Evolutionary conservation across 208 protist species (phyloP).

Genomic region (Leishmania martiniquensis): DNA sequence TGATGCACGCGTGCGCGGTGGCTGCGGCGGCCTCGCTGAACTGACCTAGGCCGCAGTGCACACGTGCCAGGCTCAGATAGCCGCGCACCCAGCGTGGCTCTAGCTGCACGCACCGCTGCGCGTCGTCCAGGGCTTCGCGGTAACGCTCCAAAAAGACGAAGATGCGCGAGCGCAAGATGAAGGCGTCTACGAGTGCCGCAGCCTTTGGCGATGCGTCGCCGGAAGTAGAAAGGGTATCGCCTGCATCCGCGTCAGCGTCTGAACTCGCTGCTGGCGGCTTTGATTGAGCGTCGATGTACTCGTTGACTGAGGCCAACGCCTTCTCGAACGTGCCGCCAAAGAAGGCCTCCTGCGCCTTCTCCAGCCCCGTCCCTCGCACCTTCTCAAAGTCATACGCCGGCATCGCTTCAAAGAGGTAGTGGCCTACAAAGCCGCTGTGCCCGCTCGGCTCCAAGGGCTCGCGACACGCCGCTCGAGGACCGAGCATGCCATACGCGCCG

Average conservation of each 20-base stretch:
- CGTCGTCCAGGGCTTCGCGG: conserved; percentile 56
- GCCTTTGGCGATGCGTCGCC: not conserved
- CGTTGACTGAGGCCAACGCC: conserved; percentile 26
- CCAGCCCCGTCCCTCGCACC: conserved; percentile 23
- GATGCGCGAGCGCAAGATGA: conserved; percentile 62
- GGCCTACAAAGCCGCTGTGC: conserved; percentile 9
- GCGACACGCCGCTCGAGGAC: conserved; percentile 31
- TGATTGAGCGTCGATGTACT: conserved; percentile 6
- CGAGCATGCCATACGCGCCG: conserved; percentile 51
- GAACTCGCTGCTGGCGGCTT: not conserved
- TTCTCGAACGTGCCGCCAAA: conserved; percentile 27
- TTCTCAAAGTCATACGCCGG: conserved; percentile 30
- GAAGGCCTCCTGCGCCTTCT: conserved; percentile 24
- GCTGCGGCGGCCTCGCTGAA: conserved; percentile 41
- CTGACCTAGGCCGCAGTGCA: conserved; percentile 55
- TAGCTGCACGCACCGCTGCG: conserved; percentile 40
- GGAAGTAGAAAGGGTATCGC: not conserved
- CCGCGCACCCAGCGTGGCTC: conserved; percentile 72
- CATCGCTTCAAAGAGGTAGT: conserved; percentile 30
- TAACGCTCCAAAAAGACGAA: conserved; percentile 63
- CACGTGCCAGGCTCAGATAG: conserved; percentile 65
- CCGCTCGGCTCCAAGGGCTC: not conserved
- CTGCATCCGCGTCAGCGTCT: not conserved
- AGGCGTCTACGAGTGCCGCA: conserved; percentile 38
- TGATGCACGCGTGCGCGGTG: conserved; percentile 37